Evolutionary conservation across 169 alveolate species (phyloP).

Genomic region (Sarcocystis neurona): DNA sequence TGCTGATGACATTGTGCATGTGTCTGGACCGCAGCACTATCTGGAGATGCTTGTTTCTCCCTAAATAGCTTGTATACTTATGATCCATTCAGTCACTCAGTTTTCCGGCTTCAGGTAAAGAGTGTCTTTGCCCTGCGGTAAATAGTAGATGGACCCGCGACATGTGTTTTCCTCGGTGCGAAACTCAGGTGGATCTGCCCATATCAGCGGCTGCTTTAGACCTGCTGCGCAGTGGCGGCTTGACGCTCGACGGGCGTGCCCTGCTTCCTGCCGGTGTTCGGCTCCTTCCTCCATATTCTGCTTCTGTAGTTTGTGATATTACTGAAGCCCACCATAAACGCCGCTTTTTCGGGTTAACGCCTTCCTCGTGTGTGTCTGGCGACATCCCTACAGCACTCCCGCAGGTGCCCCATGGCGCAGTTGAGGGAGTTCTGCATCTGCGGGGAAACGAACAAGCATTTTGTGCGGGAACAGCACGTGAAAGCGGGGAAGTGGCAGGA

Average conservation of each 20-base stretch:
- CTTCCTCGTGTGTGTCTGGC: too few relatives aligned
- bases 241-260: constrained; percentile 38
- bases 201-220: constrained; percentile 2
- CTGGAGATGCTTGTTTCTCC: neutral
- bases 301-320: too few relatives aligned
- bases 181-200: constrained; percentile 43
- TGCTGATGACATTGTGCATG: neutral
- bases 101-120: neutral
- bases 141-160: neutral
- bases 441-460: too few relatives aligned
- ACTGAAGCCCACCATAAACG: too few relatives aligned
- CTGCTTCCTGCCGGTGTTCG: constrained; percentile 36
- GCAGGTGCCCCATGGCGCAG: too few relatives aligned
- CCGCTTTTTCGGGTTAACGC: too few relatives aligned
- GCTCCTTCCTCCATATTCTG: neutral
- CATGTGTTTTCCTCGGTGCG: neutral
- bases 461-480: too few relatives aligned
- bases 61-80: neutral
- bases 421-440: too few relatives aligned
- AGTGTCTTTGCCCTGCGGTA: neutral
- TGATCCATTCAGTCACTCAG: neutral
- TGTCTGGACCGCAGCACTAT: neutral
- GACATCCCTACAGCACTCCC: too few relatives aligned
- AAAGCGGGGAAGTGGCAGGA: too few relatives aligned
- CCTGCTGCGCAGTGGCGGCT: constrained; percentile 34